Evolutionary conservation across 108 stramenopile genomes (phyloP), one percentile per base, ranked within the genome.

Genomic region (Skeletonema costatum): DNA sequence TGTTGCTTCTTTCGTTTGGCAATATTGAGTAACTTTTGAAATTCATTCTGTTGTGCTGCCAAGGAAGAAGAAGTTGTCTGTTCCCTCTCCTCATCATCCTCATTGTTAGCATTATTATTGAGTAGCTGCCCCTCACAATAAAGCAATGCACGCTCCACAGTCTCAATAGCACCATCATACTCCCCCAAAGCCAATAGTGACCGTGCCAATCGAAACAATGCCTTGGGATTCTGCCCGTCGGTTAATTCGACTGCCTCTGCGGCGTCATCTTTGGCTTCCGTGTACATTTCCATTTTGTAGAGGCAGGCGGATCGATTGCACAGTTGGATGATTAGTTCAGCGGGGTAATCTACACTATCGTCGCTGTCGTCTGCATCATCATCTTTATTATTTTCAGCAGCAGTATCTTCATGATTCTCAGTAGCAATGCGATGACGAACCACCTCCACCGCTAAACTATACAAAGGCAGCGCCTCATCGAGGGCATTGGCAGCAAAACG

Each of bases 301-400:
- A 85, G 67, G 68, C 85, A 89, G 32, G 92, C 91, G 60, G 92
- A 92, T 68, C 90, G 88, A 71, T 95, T 93, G 87, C 88, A 92
- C 16, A 90, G 77, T 67, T 87, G 86, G 10, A 94, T 62, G 12
- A 88, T 80, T 42, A 89, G 60, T 17, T 85, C 88, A 10, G 63
- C 61, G 11, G 64, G 32, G 16, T 21, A 25, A n/a, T 62, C 35
- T 5, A 53, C 38, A 3, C n/a, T 17, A 41, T 62, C 58, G 41
- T 60, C 10, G 21, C 51, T 2, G n/a, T 60, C 12, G 12, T 46
- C 14, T 12, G 3, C 44, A 46, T 46, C 44, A 46, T 9, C 44
- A 3, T 44, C 44, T 4, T 44, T 50, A 17, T 8, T 68, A 41
- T 58, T 59, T 70, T 32, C 32, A 31, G 44, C 41, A 53, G 32